phyloP scores from a whole-genome alignment of 176 grass and related monocot species.

The Oryza rufipogon region DNA sequence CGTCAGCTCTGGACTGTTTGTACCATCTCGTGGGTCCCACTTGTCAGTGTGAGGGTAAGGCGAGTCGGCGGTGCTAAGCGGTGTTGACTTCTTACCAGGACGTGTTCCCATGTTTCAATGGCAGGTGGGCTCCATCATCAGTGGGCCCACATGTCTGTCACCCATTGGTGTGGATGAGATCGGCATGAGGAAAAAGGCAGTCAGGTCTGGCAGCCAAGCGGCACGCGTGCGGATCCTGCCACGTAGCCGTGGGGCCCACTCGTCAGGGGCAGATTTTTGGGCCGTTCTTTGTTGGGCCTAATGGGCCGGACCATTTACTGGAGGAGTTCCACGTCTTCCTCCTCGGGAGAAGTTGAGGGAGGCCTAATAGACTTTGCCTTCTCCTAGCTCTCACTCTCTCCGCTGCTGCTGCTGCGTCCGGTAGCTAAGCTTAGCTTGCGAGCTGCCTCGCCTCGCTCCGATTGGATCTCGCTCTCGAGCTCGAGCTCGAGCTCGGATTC shows the following conservation, averaged over 20 bases:
- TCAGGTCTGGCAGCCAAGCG: too few species aligned
- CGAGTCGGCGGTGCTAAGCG: not conserved
- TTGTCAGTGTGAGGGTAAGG: not conserved
- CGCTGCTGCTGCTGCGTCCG: not conserved
- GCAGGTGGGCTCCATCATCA: not conserved
- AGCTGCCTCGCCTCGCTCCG: not conserved
- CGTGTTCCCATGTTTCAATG: too few species aligned
- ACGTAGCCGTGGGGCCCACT: not conserved
- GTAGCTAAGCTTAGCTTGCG: too few species aligned
- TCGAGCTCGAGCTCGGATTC: not conserved
- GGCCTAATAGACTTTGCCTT: not conserved
- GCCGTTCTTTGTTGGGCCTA: too few species aligned
- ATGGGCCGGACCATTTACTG: not conserved
- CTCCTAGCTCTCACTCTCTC: not conserved
- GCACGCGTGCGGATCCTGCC: not conserved
- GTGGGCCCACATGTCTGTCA: not conserved
- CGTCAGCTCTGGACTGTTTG: too few species aligned
- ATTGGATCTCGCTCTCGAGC: not conserved
- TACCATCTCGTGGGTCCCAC: not conserved
- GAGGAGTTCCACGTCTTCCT: not conserved
- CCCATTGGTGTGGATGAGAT: too few species aligned
- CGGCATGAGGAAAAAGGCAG: too few species aligned
- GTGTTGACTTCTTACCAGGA: not conserved
- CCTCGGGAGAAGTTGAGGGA: not conserved
- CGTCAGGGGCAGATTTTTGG: not conserved